Percentiles rank a stretch among this genome's conserved stretches.
phyloP scores from a whole-genome alignment of 257 asterid genomes.

The Salvia miltiorrhiza region DNA sequence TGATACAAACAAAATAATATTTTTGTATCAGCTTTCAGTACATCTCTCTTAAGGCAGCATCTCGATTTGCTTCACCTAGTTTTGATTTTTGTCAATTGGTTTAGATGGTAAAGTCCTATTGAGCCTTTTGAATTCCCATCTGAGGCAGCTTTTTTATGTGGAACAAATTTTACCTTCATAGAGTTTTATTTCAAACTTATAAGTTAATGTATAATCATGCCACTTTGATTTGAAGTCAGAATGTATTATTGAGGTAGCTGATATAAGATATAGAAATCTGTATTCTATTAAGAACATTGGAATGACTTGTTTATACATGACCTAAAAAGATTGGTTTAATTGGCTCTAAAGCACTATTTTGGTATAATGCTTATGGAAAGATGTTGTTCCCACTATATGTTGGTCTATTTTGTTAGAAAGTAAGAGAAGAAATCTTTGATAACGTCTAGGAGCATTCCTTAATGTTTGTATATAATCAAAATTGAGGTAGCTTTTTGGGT shows the following conservation, averaged over 20 bases:
- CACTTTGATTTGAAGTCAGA: not conserved
- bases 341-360: slow-evolving; percentile 1
- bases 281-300: not conserved
- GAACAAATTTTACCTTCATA: not conserved
- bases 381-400: not conserved
- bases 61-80: too few species aligned
- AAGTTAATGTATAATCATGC: not conserved
- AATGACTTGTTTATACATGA: not conserved
- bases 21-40: too few species aligned
- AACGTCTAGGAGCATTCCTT: not conserved
- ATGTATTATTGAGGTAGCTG: not conserved
- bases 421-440: not conserved
- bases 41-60: too few species aligned
- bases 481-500: not conserved
- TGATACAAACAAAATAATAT: too few species aligned
- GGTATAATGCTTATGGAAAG: slow-evolving; percentile 7
- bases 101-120: not conserved
- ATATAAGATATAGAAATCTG: not conserved
- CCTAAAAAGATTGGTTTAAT: not conserved
- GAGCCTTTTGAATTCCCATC: not conserved
- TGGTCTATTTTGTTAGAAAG: too few species aligned
- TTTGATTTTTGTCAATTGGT: too few species aligned
- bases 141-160: not conserved
- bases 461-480: not conserved
- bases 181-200: not conserved